A percentile compares a stretch with the other conserved stretches of the same genome.
Conservation (phyloP, 805 yeast genomes). For the Wickerhamomyces bovis region DNA sequence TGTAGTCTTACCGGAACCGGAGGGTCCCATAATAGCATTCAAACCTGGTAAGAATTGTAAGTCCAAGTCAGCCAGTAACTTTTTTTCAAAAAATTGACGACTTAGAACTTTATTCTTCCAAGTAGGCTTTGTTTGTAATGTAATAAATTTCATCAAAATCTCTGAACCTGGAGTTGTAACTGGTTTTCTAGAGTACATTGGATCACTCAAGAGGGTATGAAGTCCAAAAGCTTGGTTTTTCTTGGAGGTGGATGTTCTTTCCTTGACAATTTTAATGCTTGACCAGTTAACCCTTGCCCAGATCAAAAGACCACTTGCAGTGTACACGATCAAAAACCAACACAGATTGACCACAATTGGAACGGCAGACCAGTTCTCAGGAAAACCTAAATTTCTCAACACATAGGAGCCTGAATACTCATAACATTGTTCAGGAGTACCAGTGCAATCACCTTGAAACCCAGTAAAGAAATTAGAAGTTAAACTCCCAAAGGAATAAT, state of each 20-base stretch:
- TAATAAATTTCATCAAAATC: background rate
- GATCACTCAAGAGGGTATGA: background rate
- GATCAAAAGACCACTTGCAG: constrained; percentile 41
- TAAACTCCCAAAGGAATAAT: constrained; percentile 70
- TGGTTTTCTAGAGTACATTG: background rate
- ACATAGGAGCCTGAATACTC: constrained; percentile 52
- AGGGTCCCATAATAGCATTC: constrained; percentile 76
- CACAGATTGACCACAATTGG: constrained; percentile 58
- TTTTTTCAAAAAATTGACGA: constrained; percentile 8
- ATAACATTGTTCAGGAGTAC: constrained; percentile 37
- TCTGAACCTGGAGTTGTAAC: background rate
- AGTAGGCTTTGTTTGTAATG: constrained; percentile 8
- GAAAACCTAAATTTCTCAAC: constrained; percentile 52
- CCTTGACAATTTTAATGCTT: constrained; percentile 16
- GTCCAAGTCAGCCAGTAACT: constrained; percentile 33
- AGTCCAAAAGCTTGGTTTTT: background rate
- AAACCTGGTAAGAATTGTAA: constrained; percentile 68
- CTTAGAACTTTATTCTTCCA: constrained; percentile 2
- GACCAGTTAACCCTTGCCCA: constrained; percentile 34
- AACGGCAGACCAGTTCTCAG: constrained; percentile 54
- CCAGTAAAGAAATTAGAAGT: constrained; percentile 56
- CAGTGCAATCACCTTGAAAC: constrained; percentile 55
- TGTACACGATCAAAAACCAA: constrained; percentile 51
- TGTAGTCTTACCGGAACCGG: constrained; percentile 75
- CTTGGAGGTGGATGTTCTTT: constrained; percentile 2